Base-by-base conservation (phyloP, 352 stramenopile species). In the Phytophthora multivora region DNA sequence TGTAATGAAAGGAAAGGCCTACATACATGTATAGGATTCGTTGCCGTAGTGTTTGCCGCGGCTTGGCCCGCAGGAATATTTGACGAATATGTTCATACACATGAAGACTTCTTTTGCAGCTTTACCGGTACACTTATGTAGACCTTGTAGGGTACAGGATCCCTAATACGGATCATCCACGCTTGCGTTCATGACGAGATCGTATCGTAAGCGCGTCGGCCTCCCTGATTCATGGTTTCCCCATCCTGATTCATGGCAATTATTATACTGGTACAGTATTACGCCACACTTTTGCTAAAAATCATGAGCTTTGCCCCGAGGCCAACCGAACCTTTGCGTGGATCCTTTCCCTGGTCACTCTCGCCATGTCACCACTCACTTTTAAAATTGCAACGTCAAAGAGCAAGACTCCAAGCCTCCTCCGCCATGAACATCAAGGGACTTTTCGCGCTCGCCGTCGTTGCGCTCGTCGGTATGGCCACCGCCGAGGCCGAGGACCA, bases 351-450 rank as follows among this genome's bases (percentile, higher is more conserved):
- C 19, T 33, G 23, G 8, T 30, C 18, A 9, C 40, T 46, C 18
- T 51, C 21, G 28, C 9, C 19, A 51, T 18, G n/a, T 33, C n/a
- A 26, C 10, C 23, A 35, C 51, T 72, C 58, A 72, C 57, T 68
- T 60, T 36, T 23, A 26, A 60, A 56, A 48, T 59, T 50, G 31
- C 63, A 35, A 28, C 18, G 15, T 21, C 33, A 43, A n/a, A 60
- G 26, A 54, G 53, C 13, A 62, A 58, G 18, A 59, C 10, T 25
- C 23, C 42, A 61, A 60, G 33, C 5, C 40, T 7, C 25, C 19
- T 31, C 21, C 19, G 51, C 19, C 26, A 68, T 72, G 64, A 72
- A 69, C 59, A 69, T 72, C 64, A 72, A 69, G 64, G 40, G 51
- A 39, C n/a, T 72, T 23, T 58, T 68, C 41, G 52, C 66, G 9